Percentiles rank a stretch among this genome's conserved stretches.
These are phyloP conservation scores for Hyphodiscus sp. DNA, from an alignment of 2,329 filamentous ascomycete species.

Conservation along the genomic window DNA sequence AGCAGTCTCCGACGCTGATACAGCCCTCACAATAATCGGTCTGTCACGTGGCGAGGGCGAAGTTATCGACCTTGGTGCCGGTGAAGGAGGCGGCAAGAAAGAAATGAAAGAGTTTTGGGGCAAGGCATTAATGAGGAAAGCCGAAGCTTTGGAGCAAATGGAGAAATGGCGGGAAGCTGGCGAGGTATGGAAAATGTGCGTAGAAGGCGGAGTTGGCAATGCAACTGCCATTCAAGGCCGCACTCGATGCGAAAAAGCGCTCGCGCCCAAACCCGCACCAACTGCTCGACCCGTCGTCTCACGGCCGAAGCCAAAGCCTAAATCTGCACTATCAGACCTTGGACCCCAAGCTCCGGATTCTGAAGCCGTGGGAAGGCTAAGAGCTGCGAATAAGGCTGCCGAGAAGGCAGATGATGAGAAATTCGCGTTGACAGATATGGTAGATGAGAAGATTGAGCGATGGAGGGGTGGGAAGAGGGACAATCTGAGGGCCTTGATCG, in stretches of 20 bases:
- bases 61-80: slow-evolving; percentile 60
- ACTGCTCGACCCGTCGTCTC: slow-evolving; percentile 37
- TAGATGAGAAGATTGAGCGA: slow-evolving; percentile 68
- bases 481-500: slow-evolving; percentile 81
- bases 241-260: slow-evolving; percentile 81
- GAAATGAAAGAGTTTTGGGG: slow-evolving; percentile 91
- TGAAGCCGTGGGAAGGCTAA: slow-evolving; percentile 75
- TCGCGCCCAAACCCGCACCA: slow-evolving; percentile 58
- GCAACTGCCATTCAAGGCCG: slow-evolving; percentile 76
- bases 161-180: slow-evolving; percentile 88
- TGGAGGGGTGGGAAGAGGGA: slow-evolving; percentile 93
- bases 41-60: slow-evolving; percentile 73
- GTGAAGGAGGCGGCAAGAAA: slow-evolving; percentile 57
- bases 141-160: slow-evolving; percentile 90
- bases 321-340: slow-evolving; percentile 36
- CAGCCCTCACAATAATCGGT: slow-evolving; percentile 74
- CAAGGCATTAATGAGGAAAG: slow-evolving; percentile 90
- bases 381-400: slow-evolving; percentile 77
- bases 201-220: slow-evolving; percentile 82
- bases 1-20: slow-evolving; percentile 78
- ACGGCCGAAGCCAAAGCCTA: slow-evolving; percentile 36
- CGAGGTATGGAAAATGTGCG: slow-evolving; percentile 71
- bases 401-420: slow-evolving; percentile 88
- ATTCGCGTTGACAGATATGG: slow-evolving; percentile 77
- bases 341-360: slow-evolving; percentile 43